Evolutionary conservation across 108 stramenopile genomes (phyloP).

Genomic region (Asterionellopsis glacialis): DNA sequence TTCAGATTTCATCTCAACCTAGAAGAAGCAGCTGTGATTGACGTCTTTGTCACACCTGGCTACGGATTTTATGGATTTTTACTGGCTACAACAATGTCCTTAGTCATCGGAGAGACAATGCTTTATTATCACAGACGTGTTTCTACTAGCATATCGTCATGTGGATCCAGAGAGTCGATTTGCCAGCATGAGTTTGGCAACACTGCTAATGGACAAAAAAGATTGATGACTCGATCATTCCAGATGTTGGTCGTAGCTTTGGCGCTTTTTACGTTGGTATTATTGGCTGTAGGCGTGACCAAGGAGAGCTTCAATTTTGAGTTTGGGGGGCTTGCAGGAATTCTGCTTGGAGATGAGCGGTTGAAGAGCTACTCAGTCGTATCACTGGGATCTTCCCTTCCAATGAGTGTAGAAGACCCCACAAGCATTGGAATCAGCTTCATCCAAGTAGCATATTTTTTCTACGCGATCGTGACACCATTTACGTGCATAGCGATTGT

Average conservation of each 20-base stretch:
- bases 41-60: slow-evolving; percentile 69
- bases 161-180: background rate
- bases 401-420: slow-evolving; percentile 54
- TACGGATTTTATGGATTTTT: slow-evolving; percentile 88
- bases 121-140: slow-evolving; percentile 70
- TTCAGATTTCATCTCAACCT: slow-evolving; percentile 83
- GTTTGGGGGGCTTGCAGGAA: slow-evolving; percentile 82
- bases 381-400: slow-evolving; percentile 65
- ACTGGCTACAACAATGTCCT: slow-evolving; percentile 75
- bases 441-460: slow-evolving; percentile 73
- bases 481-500: slow-evolving; percentile 57
- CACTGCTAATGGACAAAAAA: slow-evolving; percentile 3
- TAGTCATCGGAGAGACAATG: slow-evolving; percentile 72
- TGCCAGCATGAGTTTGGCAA: slow-evolving; percentile 22
- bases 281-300: slow-evolving; percentile 30
- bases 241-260: slow-evolving; percentile 13
- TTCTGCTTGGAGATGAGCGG: slow-evolving; percentile 55
- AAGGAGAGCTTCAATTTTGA: slow-evolving; percentile 76
- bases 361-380: slow-evolving; percentile 59
- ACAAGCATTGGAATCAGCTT: slow-evolving; percentile 47
- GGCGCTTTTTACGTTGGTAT: slow-evolving; percentile 11
- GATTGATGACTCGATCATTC: slow-evolving; percentile 11
- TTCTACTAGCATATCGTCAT: background rate
- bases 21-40: slow-evolving; percentile 30
- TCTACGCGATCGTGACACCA: slow-evolving; percentile 84